A percentile compares a stretch with the other conserved stretches of the same genome.
Evolutionary conservation across 2,329 filamentous ascomycete species (phyloP).

Genomic region (Aspergillus sp.): DNA sequence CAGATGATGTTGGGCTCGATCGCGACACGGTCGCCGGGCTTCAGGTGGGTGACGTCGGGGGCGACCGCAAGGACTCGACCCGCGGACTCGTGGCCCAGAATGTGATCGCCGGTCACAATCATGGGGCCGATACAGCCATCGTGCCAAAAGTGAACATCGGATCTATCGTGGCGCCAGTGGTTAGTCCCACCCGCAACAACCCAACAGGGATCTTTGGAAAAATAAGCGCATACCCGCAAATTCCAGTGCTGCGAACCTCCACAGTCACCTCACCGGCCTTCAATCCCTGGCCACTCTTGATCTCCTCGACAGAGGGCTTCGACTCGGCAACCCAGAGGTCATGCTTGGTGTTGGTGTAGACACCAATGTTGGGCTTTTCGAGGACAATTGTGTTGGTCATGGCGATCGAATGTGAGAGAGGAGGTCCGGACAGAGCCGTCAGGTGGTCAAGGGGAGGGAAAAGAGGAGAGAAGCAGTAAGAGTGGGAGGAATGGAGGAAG

Average conservation of each 20-base stretch:
- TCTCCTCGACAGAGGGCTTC: conserved; percentile 70
- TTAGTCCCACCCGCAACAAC: conserved; percentile 7
- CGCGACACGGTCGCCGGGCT: conserved; percentile 85
- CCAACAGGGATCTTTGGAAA: neutral
- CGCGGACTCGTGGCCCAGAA: conserved; percentile 91
- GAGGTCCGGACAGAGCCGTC: conserved; percentile 2
- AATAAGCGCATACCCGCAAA: conserved; percentile 69
- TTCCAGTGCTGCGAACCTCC: conserved; percentile 89
- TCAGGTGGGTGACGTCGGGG: conserved; percentile 71
- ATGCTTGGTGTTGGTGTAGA: conserved; percentile 91
- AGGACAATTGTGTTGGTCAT: conserved; percentile 38
- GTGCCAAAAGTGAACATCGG: conserved; percentile 97
- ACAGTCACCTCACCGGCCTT: conserved; percentile 82
- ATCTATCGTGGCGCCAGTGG: conserved; percentile 49
- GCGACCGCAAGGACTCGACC: conserved; percentile 68
- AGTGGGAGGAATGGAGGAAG: conserved; percentile 10
- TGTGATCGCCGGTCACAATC: conserved; percentile 84
- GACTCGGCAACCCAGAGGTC: conserved; percentile 85
- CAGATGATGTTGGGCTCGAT: conserved; percentile 95
- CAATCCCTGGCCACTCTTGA: conserved; percentile 65
- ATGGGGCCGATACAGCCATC: conserved; percentile 93
- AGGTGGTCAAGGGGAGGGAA: conserved; percentile 7
- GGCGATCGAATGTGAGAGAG: conserved; percentile 7
- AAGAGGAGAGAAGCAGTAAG: conserved; percentile 9
- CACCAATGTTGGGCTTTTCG: conserved; percentile 84